Conservation (phyloP, 2,329 filamentous ascomycete species). For the Penicillium oxalicum region DNA sequence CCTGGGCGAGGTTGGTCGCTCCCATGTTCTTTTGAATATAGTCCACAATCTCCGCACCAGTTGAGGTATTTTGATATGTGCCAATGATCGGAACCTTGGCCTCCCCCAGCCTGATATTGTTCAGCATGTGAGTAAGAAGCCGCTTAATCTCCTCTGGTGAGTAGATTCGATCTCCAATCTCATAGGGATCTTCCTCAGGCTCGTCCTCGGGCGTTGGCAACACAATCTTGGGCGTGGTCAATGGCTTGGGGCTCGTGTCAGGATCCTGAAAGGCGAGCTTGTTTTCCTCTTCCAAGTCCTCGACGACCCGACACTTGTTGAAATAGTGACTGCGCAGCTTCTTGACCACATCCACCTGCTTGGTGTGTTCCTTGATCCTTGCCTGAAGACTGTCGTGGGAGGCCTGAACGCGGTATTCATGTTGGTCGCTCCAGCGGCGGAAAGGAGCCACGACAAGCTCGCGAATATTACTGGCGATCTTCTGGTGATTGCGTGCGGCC, state of each 20-base stretch:
- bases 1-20: constrained; percentile 77
- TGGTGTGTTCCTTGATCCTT: constrained; percentile 87
- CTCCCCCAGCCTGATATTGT: constrained; percentile 79
- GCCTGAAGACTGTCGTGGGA: constrained; percentile 90
- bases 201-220: constrained; percentile 61
- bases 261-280: constrained; percentile 95
- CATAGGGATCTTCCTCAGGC: constrained; percentile 73
- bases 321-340: constrained; percentile 96
- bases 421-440: constrained; percentile 90
- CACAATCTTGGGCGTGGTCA: constrained; percentile 68
- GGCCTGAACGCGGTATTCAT: constrained; percentile 82
- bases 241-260: constrained; percentile 57
- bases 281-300: constrained; percentile 97
- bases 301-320: constrained; percentile 94
- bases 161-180: constrained; percentile 87
- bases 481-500: constrained; percentile 81
- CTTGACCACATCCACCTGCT: constrained; percentile 81
- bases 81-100: constrained; percentile 93
- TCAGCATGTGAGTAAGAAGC: constrained; percentile 77
- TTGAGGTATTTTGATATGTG: constrained; percentile 87
- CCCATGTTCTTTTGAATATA: constrained; percentile 87
- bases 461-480: constrained; percentile 93
- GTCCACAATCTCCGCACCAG: constrained; percentile 87
- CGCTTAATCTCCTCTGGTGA: constrained; percentile 82
- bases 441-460: constrained; percentile 94